Evolutionary conservation across 306 rosid species (phyloP), one percentile per base, ranked within the genome.

Genomic region (Medicago ruthenica): DNA sequence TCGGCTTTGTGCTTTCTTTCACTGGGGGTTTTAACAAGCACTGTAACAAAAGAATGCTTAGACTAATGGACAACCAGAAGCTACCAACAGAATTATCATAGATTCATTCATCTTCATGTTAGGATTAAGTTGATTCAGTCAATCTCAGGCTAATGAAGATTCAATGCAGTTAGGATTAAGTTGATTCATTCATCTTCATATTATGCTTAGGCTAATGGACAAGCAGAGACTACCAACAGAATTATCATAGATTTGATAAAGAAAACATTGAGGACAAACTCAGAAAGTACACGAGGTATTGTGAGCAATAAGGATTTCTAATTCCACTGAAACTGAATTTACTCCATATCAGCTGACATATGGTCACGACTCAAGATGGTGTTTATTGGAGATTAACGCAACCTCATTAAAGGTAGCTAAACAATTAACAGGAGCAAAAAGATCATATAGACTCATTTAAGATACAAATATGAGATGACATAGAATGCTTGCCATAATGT

Each of bases 1-100:
- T 14, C 40, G 99, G 94, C 68, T 59, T 90, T 51, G 99, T 96
- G 70, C 7, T 87, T 62, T 92, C 99, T 87, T 96, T 92, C 7
- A 83, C 89, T 0, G 89, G 83, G 59, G 97, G 99, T 82, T 89
- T 96, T 37, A 76, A 4, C 71, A 90, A 80, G 79, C 93, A 88
- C 99, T 95, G 87, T 4, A 73, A 86, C 70, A 73, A 83, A 80
- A 21, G 48, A 68, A 75, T 58, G 58, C 18, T 45, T 15, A 45
- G 16, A 45, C n/a, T 12, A 13, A 45, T 45, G 16, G n/a, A 45
- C 51, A 45, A 12, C 7, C 51, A 45, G 51, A 45, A 6, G 51
- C 51, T 45, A 45, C 51, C n/a, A 42, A 45, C 16, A 45, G 7
- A 45, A 45, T 4, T 45, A 45, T 45, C 51, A 14, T 45, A 13